phyloP scores from a whole-genome alignment of 805 yeast genomes.

The Lachancea waltii region DNA sequence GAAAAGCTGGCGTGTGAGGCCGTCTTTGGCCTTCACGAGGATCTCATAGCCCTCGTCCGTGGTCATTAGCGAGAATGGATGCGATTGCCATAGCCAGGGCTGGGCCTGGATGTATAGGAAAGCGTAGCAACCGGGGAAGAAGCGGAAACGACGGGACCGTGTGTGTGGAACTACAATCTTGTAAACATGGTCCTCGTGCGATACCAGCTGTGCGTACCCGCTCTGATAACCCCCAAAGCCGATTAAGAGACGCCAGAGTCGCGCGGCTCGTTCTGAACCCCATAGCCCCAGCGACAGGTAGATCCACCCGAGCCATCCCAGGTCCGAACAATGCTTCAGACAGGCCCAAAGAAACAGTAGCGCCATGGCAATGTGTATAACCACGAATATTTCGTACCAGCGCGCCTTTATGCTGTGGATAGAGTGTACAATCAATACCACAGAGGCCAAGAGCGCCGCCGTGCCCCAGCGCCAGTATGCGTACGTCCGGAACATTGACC shows the following conservation, averaged over 20 bases:
- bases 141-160: constrained; percentile 2
- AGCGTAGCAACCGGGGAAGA: constrained; percentile 13
- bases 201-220: constrained; percentile 5
- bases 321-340: constrained; percentile 42
- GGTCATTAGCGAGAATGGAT: constrained; percentile 49
- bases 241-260: constrained; percentile 30
- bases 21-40: constrained; percentile 42
- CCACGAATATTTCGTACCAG: constrained; percentile 42
- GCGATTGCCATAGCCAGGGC: constrained; percentile 45
- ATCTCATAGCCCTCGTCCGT: constrained; percentile 33
- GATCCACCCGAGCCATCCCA: constrained; percentile 40
- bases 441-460: constrained; percentile 5
- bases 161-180: constrained; percentile 6
- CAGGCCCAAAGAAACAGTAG: constrained; percentile 38
- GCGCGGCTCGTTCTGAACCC: constrained; percentile 36
- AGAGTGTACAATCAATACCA: constrained; percentile 29
- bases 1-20: constrained; percentile 37
- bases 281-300: constrained; percentile 36
- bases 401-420: constrained; percentile 30
- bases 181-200: constrained; percentile 8
- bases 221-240: constrained; percentile 16
- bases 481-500: constrained; percentile 22
- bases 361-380: constrained; percentile 38
- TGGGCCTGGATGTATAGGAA: constrained; percentile 8
- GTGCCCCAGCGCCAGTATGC: constrained; percentile 40